These are phyloP conservation scores for Russula sp. DNA, from an alignment of 768 basidiomycete species.

Conservation along the genomic window DNA sequence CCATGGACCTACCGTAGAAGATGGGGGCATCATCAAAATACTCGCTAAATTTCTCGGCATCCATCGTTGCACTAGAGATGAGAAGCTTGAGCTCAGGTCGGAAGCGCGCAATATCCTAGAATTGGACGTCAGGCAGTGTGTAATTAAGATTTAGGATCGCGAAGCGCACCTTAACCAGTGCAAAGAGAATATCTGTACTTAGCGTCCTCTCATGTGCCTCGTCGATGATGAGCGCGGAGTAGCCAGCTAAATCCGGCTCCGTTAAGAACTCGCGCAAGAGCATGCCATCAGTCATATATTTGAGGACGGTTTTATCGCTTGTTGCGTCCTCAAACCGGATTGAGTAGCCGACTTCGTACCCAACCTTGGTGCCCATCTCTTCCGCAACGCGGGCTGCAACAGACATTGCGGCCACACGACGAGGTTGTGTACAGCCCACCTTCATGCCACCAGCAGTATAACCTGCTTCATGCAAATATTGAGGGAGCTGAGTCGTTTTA, in stretches of 20 bases:
- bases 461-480: conserved; percentile 97
- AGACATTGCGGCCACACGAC: conserved; percentile 98
- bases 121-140: conserved; percentile 27
- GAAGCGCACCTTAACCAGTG: conserved; percentile 88
- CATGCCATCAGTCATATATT: conserved; percentile 99
- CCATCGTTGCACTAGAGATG: conserved; percentile 95
- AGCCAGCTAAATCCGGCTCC: conserved; percentile 93
- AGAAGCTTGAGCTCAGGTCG: conserved; percentile 88
- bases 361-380: conserved; percentile 96
- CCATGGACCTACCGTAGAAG: conserved; percentile 65
- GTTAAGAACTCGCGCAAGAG: conserved; percentile 94
- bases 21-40: conserved; percentile 97
- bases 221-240: conserved; percentile 93
- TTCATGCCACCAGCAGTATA: conserved; percentile 85
- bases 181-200: conserved; percentile 97
- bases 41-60: conserved; percentile 95
- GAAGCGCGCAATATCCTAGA: conserved; percentile 91
- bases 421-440: conserved; percentile 95
- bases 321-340: conserved; percentile 99
- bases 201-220: conserved; percentile 98
- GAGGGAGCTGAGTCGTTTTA: conserved; percentile 97
- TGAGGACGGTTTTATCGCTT: conserved; percentile 96
- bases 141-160: conserved; percentile 12
- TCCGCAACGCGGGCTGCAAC: conserved; percentile 99
- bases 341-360: conserved; percentile 98